Percentiles rank a stretch among this genome's conserved stretches.
Evolutionary conservation across 257 asterid genomes (phyloP).

Genomic region (Scutellaria minor): DNA sequence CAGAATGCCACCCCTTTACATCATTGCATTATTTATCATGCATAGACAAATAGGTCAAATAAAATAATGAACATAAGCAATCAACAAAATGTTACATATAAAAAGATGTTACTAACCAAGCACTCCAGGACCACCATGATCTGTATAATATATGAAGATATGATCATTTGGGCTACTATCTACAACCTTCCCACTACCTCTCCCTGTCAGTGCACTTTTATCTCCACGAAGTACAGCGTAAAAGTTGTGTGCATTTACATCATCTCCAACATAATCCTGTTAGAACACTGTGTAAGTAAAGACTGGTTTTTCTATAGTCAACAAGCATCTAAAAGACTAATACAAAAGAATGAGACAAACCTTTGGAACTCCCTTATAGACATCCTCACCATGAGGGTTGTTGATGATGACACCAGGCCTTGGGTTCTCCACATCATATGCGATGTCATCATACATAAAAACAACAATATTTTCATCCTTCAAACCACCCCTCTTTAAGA

Average conservation of each 20-base stretch:
- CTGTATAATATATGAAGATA: conserved; percentile 81
- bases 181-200: conserved; percentile 96
- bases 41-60: not conserved
- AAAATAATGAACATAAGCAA: conserved; percentile 12
- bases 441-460: conserved; percentile 94
- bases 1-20: not conserved
- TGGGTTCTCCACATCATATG: conserved; percentile 75
- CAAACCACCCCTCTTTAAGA: conserved; percentile 81
- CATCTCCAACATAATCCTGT: conserved; percentile 89
- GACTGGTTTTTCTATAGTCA: conserved; percentile 18
- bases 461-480: conserved; percentile 91
- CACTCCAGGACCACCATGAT: conserved; percentile 97
- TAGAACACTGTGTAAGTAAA: conserved; percentile 38
- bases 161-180: conserved; percentile 93
- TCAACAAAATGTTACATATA: not conserved
- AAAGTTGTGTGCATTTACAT: conserved; percentile 73
- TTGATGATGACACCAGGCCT: conserved; percentile 89
- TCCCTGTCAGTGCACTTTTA: conserved; percentile 78
- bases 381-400: conserved; percentile 84
- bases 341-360: conserved; percentile 41
- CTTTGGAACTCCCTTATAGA: conserved; percentile 95
- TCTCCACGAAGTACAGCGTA: conserved; percentile 80
- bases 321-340: conserved; percentile 14
- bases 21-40: not conserved
- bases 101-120: conserved; percentile 66